These are phyloP conservation scores for Zymoseptoria crescenta DNA, from an alignment of 2,329 filamentous ascomycete species.

Conservation along the genomic window DNA sequence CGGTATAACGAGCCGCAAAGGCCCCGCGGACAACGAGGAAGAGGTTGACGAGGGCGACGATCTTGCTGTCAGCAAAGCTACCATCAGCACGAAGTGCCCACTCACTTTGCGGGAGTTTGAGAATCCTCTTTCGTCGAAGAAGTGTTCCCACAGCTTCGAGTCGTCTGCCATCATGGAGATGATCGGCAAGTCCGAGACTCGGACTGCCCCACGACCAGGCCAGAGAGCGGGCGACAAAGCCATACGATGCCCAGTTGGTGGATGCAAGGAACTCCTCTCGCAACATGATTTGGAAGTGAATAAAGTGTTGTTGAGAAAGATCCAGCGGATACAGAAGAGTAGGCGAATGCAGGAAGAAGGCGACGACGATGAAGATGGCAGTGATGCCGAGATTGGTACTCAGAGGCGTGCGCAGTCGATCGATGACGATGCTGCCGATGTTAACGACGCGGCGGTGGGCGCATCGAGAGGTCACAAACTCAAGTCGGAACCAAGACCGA, in stretches of 20 bases:
- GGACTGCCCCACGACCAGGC: constrained; percentile 9
- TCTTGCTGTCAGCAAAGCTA: constrained; percentile 56
- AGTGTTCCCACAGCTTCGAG: constrained; percentile 68
- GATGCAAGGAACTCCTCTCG: constrained; percentile 51
- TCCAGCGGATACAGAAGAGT: constrained; percentile 47
- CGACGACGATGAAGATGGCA: constrained; percentile 31
- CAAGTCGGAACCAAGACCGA: constrained; percentile 13
- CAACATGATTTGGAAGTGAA: constrained; percentile 51
- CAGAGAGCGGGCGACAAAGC: constrained; percentile 19
- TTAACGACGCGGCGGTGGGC: constrained; percentile 15
- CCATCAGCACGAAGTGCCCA: constrained; percentile 61
- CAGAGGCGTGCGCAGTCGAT: constrained; percentile 21
- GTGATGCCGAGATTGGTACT: constrained; percentile 20
- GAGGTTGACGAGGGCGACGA: constrained; percentile 57
- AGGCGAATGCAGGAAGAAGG: constrained; percentile 40
- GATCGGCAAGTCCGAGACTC: constrained; percentile 25
- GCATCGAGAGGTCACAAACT: constrained; percentile 3
- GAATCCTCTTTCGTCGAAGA: constrained; percentile 58
- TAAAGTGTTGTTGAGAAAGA: constrained; percentile 48
- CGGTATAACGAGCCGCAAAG: constrained; percentile 29
- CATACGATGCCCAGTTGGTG: constrained; percentile 56
- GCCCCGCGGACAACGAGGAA: constrained; percentile 23
- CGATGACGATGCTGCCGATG: constrained; percentile 23
- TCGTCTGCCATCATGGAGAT: constrained; percentile 54
- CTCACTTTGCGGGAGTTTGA: constrained; percentile 57